These are phyloP conservation scores for Macadamia tetraphylla DNA, from an alignment of 164 flowering plant genomes.

Conservation along the genomic window DNA sequence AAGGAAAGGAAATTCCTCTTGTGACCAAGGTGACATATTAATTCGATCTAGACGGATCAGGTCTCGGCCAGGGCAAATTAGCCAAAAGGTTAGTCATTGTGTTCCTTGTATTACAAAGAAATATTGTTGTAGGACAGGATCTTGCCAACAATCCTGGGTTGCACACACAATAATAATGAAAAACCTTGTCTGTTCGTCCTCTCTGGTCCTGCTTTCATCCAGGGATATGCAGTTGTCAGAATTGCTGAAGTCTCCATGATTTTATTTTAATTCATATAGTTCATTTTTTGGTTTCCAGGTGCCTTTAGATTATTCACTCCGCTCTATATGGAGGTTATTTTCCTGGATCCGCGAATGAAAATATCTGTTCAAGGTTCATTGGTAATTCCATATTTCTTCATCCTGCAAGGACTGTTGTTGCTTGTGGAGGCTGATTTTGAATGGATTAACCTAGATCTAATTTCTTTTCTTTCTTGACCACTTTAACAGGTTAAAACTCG, in stretches of 20 bases:
- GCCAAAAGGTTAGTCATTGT: conserved; percentile 32
- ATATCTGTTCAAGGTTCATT: conserved; percentile 52
- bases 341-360: conserved; percentile 57
- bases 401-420: not conserved
- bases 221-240: not conserved
- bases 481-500: conserved; percentile 45
- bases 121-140: too few relatives aligned
- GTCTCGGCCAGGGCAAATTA: conserved; percentile 54
- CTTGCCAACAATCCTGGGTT: too few relatives aligned
- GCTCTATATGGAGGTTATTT: conserved; percentile 54
- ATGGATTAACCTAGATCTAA: not conserved
- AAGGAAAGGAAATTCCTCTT: conserved; percentile 22
- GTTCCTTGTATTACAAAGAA: not conserved
- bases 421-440: not conserved
- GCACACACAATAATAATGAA: not conserved
- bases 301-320: conserved; percentile 52
- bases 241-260: not conserved
- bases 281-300: conserved; percentile 27
- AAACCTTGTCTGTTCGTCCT: not conserved
- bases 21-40: conserved; percentile 41
- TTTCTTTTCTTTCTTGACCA: not conserved
- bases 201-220: not conserved
- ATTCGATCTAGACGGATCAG: conserved; percentile 44
- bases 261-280: not conserved
- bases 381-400: conserved; percentile 26